These are phyloP conservation scores for Escallonia herrerae DNA, from an alignment of 129 eudicot genomes.

Conservation along the genomic window DNA sequence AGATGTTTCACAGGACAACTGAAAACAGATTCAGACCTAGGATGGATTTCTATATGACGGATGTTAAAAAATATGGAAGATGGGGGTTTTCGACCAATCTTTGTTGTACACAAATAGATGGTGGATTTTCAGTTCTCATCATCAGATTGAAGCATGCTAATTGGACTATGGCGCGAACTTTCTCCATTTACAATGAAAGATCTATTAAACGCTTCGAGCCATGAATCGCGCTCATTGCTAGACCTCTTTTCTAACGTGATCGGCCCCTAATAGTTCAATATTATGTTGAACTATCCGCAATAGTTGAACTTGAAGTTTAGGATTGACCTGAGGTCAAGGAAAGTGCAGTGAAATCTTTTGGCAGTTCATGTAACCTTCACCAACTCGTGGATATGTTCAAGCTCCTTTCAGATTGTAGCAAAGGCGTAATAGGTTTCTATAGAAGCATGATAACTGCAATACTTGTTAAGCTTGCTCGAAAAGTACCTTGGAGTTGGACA, in stretches of 20 bases:
- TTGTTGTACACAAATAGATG: slow-evolving; percentile 74
- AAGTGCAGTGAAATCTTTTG: slow-evolving; percentile 6
- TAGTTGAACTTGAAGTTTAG: slow-evolving; percentile 16
- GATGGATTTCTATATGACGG: slow-evolving; percentile 84
- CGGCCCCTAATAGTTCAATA: slow-evolving; percentile 35
- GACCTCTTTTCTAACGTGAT: slow-evolving; percentile 43
- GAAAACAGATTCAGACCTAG: slow-evolving; percentile 58
- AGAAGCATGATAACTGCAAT: slow-evolving; percentile 21
- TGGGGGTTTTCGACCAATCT: slow-evolving; percentile 94
- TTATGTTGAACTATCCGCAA: slow-evolving; percentile 21
- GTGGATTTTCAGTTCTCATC: slow-evolving; percentile 34
- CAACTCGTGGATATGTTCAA: slow-evolving; percentile 5
- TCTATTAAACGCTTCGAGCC: slow-evolving; percentile 10
- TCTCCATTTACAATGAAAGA: slow-evolving; percentile 41
- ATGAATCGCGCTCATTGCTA: slow-evolving; percentile 40
- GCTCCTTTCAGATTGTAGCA: slow-evolving; percentile 16
- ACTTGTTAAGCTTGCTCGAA: slow-evolving; percentile 20
- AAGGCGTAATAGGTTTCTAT: slow-evolving; percentile 9
- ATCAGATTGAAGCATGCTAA: slow-evolving; percentile 29
- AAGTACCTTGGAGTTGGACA: slow-evolving; percentile 46
- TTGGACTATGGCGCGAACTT: slow-evolving; percentile 34
- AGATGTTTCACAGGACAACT: slow-evolving; percentile 73
- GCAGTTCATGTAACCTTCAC: slow-evolving; percentile 5
- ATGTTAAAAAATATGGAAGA: slow-evolving; percentile 84
- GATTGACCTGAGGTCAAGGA: slow-evolving; percentile 8